Base-by-base conservation (phyloP, 352 stramenopile species). In the Globisporangium yorkense region DNA sequence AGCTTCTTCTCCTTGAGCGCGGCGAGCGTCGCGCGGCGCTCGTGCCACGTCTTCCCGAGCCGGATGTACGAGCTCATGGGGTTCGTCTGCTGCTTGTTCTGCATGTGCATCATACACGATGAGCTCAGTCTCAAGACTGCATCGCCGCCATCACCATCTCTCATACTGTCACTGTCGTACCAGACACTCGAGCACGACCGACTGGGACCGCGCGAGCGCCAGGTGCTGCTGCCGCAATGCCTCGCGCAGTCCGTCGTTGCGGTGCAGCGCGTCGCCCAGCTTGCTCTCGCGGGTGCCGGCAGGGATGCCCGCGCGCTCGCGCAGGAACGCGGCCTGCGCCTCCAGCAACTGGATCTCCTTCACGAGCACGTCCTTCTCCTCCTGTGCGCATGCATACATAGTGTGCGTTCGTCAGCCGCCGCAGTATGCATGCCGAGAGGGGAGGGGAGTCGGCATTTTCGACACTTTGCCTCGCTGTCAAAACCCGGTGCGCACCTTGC, bases 301-400 rank as follows among this genome's bases (percentile, higher is more conserved):
- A 1, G 72, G 62, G 46, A 75, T 70, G 52, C 68, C 52, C 54
- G 72, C 47, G 64, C 68, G 37, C 61, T 59, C 27, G 59, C 49
- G 60, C 13, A 82, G 29, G 5, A 54, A 61, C 47, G 66, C 39
- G 6, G 74, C 53, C n/a, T 77, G 66, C n/a, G 61, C 59, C 33
- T 74, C 59, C 0, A 82, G 59, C 35, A 60, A 41, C 27, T 66
- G 56, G 33, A 79, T 44, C 31, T 82, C 65, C 21, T 65, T 62
- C 49, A 70, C 46, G 37, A 82, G 61, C 63, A 75, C 52, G 10
- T 71, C 70, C 57, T 79, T 79, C 63, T 77, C 76, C 62, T 82
- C 73, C 67, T 70, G 35, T 7, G 13, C 24, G 10, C 53, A 48
- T 46, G 18, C 7, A 46, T 3, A 51, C 7, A 39, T 3, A 51